phyloP scores from a whole-genome alignment of 768 basidiomycete genomes.

The Crepidotus variabilis region DNA sequence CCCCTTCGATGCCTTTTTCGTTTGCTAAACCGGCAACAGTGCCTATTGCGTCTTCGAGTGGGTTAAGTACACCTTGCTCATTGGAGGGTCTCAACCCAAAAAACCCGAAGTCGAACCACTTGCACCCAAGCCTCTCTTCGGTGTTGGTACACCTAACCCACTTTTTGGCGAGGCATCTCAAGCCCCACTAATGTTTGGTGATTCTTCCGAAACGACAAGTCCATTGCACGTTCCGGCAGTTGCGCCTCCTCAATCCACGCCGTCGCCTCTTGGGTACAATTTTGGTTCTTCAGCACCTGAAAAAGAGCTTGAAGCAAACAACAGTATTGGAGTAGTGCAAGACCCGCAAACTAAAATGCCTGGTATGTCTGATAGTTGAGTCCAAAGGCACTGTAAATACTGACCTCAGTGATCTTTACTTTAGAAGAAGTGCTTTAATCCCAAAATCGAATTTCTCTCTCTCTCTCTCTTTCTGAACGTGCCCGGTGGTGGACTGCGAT shows the following conservation, averaged over 20 bases:
- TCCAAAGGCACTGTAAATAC: no score
- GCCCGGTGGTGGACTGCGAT: no score
- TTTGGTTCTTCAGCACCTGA: constrained; percentile 23
- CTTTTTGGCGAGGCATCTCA: constrained; percentile 11
- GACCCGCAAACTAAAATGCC: no score
- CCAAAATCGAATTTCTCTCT: no score
- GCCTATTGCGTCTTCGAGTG: background rate
- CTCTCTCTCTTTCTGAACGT: no score
- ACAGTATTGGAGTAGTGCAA: no score
- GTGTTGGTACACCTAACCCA: constrained; percentile 6
- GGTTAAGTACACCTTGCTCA: constrained; percentile 11
- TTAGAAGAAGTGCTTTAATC: no score
- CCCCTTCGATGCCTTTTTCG: background rate
- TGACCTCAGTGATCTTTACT: no score
- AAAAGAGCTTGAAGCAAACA: no score
- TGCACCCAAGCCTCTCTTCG: constrained; percentile 17
- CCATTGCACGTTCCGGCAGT: background rate
- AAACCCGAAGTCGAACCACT: constrained; percentile 6
- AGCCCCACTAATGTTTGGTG: background rate
- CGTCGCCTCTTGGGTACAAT: constrained; percentile 28
- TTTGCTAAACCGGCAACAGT: constrained; percentile 10
- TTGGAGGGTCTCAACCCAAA: constrained; percentile 13
- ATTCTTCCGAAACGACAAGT: background rate
- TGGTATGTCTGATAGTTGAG: no score
- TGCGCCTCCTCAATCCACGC: constrained; percentile 3